Evolutionary conservation across 305 asterid species (phyloP).

Genomic region (Ilex paraguariensis): DNA sequence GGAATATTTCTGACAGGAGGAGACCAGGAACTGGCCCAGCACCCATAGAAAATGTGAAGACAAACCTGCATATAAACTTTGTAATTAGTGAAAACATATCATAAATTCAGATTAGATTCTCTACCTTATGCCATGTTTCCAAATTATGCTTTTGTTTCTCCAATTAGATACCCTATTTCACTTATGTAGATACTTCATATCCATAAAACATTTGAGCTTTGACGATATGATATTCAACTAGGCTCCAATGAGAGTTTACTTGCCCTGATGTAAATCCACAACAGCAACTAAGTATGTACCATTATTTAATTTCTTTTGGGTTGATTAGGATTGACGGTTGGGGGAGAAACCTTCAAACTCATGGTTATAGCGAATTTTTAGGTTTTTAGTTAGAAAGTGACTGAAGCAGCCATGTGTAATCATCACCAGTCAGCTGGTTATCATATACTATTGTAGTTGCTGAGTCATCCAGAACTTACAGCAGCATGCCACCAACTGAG

Average conservation of each 20-base stretch:
- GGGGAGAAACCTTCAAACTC: background rate
- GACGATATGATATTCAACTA: background rate
- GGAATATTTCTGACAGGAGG: constrained; percentile 84
- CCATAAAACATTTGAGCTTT: background rate
- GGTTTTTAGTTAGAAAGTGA: background rate
- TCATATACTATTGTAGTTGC: background rate
- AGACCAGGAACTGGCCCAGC: constrained; percentile 95
- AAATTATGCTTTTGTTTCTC: too few relatives aligned
- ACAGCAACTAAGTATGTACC: too few relatives aligned
- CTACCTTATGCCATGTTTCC: too few relatives aligned
- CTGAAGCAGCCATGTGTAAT: too few relatives aligned
- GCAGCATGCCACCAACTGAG: constrained; percentile 82
- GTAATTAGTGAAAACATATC: background rate
- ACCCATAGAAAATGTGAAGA: constrained; percentile 70
- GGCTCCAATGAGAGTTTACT: too few relatives aligned
- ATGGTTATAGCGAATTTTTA: background rate
- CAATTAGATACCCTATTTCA: background rate
- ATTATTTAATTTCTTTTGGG: too few relatives aligned
- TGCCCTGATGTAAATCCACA: too few relatives aligned
- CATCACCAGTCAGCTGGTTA: too few relatives aligned
- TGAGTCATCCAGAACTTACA: constrained; percentile 48
- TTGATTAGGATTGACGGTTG: background rate
- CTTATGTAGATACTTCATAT: too few relatives aligned
- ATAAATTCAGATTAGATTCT: too few relatives aligned
- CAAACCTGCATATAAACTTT: constrained; percentile 49